phyloP scores from a whole-genome alignment of 768 basidiomycete species.

The Megacollybia marginata region DNA sequence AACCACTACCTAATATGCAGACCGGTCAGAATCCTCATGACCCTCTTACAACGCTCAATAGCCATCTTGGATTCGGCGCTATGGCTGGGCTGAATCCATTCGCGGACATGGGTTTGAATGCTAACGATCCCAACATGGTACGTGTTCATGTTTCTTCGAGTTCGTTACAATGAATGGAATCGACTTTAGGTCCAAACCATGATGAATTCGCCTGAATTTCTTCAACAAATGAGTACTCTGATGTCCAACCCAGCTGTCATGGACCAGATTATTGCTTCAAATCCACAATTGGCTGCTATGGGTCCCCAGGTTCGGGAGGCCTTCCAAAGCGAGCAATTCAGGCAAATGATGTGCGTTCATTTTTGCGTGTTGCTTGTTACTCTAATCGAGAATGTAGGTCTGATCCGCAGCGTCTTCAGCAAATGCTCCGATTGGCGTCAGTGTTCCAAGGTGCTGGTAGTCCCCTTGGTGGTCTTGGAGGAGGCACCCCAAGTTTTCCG shows the following conservation, averaged over 20 bases:
- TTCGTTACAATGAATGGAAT: neutral
- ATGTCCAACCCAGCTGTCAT: conserved; percentile 87
- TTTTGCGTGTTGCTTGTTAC: neutral
- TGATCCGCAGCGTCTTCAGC: conserved; percentile 70
- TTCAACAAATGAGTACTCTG: conserved; percentile 80
- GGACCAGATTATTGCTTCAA: conserved; percentile 77
- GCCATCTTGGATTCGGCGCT: conserved; percentile 67
- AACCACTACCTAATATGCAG: conserved; percentile 77
- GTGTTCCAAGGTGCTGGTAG: conserved; percentile 30
- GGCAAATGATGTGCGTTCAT: conserved; percentile 65
- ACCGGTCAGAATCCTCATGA: conserved; percentile 86
- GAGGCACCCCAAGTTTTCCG: conserved; percentile 50
- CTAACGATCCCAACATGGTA: conserved; percentile 92
- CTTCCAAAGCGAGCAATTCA: conserved; percentile 70
- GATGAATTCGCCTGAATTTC: conserved; percentile 79
- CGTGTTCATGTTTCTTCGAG: conserved; percentile 13
- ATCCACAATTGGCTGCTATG: conserved; percentile 72
- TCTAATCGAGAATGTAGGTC: conserved; percentile 16
- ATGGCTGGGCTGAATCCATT: conserved; percentile 92
- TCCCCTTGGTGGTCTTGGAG: conserved; percentile 10
- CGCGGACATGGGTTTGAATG: conserved; percentile 82
- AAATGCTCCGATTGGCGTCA: conserved; percentile 69
- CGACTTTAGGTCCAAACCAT: conserved; percentile 62
- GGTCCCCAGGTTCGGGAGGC: conserved; percentile 74
- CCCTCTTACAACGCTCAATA: conserved; percentile 78